These are phyloP conservation scores for Silene uniflora DNA, from an alignment of 148 eudicot genomes.

Conservation along the genomic window DNA sequence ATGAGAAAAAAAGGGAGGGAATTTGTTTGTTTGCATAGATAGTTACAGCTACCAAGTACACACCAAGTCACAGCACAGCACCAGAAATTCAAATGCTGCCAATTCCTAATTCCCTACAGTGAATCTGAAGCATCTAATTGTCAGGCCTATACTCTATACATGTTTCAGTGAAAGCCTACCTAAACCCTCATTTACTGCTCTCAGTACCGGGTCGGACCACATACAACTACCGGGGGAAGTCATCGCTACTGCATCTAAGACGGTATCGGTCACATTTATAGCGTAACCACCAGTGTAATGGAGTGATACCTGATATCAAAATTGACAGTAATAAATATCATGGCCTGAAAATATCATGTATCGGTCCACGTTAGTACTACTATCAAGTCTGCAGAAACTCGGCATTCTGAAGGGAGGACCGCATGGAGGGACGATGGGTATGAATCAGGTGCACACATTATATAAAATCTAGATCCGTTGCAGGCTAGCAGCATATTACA, in stretches of 20 bases:
- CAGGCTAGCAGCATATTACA: too few relatives aligned
- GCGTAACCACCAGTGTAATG: not conserved
- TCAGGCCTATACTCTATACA: constrained; percentile 10
- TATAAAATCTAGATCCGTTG: too few relatives aligned
- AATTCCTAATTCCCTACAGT: constrained; percentile 2
- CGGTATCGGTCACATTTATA: not conserved
- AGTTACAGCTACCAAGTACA: not conserved
- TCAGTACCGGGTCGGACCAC: constrained; percentile 2
- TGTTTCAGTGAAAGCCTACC: constrained; percentile 12
- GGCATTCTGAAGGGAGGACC: too few relatives aligned
- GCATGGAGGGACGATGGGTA: too few relatives aligned
- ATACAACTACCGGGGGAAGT: not conserved
- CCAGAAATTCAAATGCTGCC: not conserved
- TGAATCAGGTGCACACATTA: too few relatives aligned
- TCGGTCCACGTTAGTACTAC: too few relatives aligned
- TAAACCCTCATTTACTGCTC: constrained; percentile 10
- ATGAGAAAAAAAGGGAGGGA: not conserved
- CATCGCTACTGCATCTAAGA: not conserved
- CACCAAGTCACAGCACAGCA: not conserved
- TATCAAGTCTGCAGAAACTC: too few relatives aligned
- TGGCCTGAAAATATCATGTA: too few relatives aligned
- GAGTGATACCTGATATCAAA: too few relatives aligned
- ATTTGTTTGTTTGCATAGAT: not conserved
- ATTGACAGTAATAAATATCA: too few relatives aligned
- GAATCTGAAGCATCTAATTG: constrained; percentile 11